phyloP scores from a whole-genome alignment of 2,329 filamentous ascomycete genomes.

The Bertia moriformis region DNA sequence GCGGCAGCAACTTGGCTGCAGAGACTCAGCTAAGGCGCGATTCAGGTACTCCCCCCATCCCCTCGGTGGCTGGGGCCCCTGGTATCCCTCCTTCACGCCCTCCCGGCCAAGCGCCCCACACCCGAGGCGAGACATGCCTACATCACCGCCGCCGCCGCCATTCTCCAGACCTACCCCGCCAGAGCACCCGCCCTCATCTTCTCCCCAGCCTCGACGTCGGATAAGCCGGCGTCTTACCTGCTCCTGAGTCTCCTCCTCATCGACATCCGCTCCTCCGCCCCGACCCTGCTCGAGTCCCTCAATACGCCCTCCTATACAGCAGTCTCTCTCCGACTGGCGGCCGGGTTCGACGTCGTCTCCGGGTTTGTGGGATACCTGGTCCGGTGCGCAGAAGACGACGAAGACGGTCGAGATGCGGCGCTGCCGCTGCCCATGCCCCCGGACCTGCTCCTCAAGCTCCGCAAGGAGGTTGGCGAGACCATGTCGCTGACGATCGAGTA shows the following conservation, averaged over 20 bases:
- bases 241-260: conserved; percentile 51
- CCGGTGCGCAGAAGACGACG: conserved; percentile 32
- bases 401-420: no score
- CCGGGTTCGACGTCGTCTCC: conserved; percentile 47
- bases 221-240: conserved; percentile 44
- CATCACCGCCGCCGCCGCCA: conserved; percentile 38
- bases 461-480: conserved; percentile 45
- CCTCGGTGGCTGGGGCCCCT: conserved; percentile 37
- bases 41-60: conserved; percentile 28
- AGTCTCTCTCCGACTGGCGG: conserved; percentile 37
- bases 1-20: no score
- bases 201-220: conserved; percentile 14
- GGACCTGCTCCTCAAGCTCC: conserved; percentile 44
- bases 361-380: conserved; percentile 44
- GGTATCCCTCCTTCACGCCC: conserved; percentile 30
- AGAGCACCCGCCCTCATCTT: conserved; percentile 35
- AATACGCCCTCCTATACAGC: conserved; percentile 35
- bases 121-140: conserved; percentile 39
- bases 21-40: conserved; percentile 1
- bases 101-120: conserved; percentile 39
- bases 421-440: conserved; percentile 33
- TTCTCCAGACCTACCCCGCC: conserved; percentile 38
- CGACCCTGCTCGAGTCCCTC: conserved; percentile 40
- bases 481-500: conserved; percentile 50
- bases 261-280: conserved; percentile 48